These are phyloP conservation scores for Penicillium manginii DNA, from an alignment of 495 filamentous ascomycete species.

Conservation along the genomic window DNA sequence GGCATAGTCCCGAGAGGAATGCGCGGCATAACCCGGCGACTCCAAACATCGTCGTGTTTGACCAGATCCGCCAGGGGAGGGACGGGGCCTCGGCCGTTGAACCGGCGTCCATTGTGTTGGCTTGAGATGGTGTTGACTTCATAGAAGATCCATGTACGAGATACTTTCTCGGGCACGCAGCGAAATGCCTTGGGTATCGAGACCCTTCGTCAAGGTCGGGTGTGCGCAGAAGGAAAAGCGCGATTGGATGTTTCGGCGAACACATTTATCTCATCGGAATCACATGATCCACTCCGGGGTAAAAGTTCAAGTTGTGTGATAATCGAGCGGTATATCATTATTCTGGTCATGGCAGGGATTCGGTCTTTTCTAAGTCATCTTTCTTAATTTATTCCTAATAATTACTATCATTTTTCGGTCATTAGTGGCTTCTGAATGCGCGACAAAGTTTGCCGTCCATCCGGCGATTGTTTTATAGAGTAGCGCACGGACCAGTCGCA, in stretches of 20 bases:
- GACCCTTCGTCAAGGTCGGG: constrained; percentile 4
- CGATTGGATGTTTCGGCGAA: constrained; percentile 16
- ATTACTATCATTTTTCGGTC: neutral
- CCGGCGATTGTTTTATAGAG: constrained; percentile 12
- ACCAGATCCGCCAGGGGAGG: constrained; percentile 45
- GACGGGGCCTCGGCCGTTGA: constrained; percentile 48
- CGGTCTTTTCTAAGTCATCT: neutral
- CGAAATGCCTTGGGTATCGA: constrained; percentile 8
- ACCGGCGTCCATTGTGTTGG: constrained; percentile 42
- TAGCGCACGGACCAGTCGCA: constrained; percentile 33
- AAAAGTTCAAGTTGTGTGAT: constrained; percentile 9
- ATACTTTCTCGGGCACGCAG: neutral
- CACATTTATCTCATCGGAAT: constrained; percentile 22
- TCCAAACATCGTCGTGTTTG: constrained; percentile 48
- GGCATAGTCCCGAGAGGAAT: constrained; percentile 47
- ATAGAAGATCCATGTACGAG: constrained; percentile 35
- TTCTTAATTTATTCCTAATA: neutral
- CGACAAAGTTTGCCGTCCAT: neutral
- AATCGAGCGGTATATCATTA: neutral
- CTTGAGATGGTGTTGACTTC: constrained; percentile 21
- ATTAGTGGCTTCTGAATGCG: neutral
- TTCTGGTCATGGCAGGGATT: neutral
- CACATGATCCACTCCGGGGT: constrained; percentile 32
- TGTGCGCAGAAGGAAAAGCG: constrained; percentile 7
- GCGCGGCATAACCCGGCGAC: constrained; percentile 51